A percentile compares a stretch with the other conserved stretches of the same genome.
These are phyloP conservation scores for Naganishia cerealis DNA, from an alignment of 1,284 basidiomycete species.

Conservation along the genomic window DNA sequence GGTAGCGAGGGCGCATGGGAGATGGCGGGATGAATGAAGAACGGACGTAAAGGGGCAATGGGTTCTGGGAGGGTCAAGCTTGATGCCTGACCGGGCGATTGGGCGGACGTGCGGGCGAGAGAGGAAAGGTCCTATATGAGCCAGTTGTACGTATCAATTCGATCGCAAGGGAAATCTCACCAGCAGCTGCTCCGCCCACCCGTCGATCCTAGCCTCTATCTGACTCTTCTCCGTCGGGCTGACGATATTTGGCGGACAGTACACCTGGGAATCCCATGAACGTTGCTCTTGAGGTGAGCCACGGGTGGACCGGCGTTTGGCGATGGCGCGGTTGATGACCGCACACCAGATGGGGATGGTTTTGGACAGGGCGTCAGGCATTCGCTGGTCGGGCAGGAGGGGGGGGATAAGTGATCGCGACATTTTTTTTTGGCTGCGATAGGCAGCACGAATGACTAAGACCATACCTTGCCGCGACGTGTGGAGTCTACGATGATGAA, in stretches of 20 bases:
- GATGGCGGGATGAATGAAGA: constrained; percentile 52
- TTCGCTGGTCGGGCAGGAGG: constrained; percentile 56
- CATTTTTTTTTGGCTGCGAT: not conserved
- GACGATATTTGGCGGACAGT: constrained; percentile 49
- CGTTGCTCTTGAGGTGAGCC: not conserved
- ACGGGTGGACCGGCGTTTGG: constrained; percentile 27
- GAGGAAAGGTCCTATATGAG: not conserved
- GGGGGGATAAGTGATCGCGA: not conserved
- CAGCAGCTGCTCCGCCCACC: constrained; percentile 72
- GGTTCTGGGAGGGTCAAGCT: constrained; percentile 48
- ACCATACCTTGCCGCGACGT: constrained; percentile 70
- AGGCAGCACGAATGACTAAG: not conserved
- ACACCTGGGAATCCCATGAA: constrained; percentile 47
- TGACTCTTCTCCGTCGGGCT: constrained; percentile 50
- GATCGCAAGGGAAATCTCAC: constrained; percentile 36
- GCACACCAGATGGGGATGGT: constrained; percentile 92
- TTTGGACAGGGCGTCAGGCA: constrained; percentile 91
- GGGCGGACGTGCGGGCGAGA: no score
- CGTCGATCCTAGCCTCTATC: constrained; percentile 67
- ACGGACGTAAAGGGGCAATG: constrained; percentile 49
- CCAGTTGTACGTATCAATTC: no score
- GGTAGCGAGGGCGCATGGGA: constrained; percentile 42
- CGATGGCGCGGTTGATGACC: constrained; percentile 76
- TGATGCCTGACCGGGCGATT: constrained; percentile 40
- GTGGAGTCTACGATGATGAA: constrained; percentile 90